Evolutionary conservation across 768 basidiomycete species (phyloP).

Genomic region (Mycena pura): DNA sequence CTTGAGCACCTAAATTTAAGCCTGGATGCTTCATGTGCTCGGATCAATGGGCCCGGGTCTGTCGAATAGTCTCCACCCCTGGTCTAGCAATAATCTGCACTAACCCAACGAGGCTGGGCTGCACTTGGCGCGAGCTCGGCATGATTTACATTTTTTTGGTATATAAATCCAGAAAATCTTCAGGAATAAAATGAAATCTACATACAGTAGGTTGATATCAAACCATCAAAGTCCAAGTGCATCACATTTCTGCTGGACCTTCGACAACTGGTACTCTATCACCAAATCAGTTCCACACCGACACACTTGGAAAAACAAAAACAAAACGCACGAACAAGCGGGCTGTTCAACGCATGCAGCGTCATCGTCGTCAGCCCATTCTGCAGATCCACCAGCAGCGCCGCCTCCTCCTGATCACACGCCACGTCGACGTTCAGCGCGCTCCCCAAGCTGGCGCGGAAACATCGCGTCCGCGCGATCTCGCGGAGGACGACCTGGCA

Average conservation of each 20-base stretch:
- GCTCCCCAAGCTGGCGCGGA: slow-evolving; percentile 15
- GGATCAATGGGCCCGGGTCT: too few relatives aligned
- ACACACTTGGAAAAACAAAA: neutral
- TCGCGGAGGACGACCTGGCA: slow-evolving; percentile 20
- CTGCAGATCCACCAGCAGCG: slow-evolving; percentile 19
- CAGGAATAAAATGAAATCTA: too few relatives aligned
- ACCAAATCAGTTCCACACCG: neutral
- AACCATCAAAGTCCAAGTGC: slow-evolving; percentile 14
- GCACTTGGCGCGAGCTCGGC: too few relatives aligned
- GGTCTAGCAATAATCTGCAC: too few relatives aligned
- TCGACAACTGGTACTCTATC: slow-evolving; percentile 20
- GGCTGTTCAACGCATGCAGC: slow-evolving; percentile 17
- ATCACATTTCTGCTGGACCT: slow-evolving; percentile 23
- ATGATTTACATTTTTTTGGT: too few relatives aligned
- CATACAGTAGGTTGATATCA: too few relatives aligned
- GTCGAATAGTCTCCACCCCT: too few relatives aligned
- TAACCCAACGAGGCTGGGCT: too few relatives aligned
- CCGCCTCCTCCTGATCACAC: slow-evolving; percentile 11
- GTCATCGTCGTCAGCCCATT: slow-evolving; percentile 26
- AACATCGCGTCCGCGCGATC: slow-evolving; percentile 18
- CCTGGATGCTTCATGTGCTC: too few relatives aligned
- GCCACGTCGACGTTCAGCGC: slow-evolving; percentile 15
- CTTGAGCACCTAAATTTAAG: too few relatives aligned
- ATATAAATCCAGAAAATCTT: too few relatives aligned
- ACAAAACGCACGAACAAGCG: slow-evolving; percentile 22